Evolutionary conservation across 352 stramenopile species (phyloP), one percentile per base, ranked within the genome.

Genomic region (Pythium chondricola): DNA sequence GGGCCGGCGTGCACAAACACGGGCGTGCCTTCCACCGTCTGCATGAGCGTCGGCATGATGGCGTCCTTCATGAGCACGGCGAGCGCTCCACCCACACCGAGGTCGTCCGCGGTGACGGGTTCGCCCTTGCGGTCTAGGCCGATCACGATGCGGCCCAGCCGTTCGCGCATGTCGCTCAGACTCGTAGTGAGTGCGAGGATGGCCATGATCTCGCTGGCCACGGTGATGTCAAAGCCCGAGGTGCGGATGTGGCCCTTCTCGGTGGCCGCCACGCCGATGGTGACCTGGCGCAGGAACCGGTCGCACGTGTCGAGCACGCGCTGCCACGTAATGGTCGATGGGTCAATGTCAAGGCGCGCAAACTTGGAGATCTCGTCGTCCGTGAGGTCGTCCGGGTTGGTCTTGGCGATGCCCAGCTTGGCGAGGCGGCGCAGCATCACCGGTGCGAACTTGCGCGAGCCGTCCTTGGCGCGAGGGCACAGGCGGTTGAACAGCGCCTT

Each of bases 121-220:
- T 95, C 67, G 21, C 90, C 83, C 48, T 56, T 56, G 29, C 66
- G 69, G 47, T 81, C 83, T 38, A 88, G 89, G 16, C 83, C 96
- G 25, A 99, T 94, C 16, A 99, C 95, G 58, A 98, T 98, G 27
- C 69, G 74, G 7, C 93, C 92, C 0, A 99, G 65, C 41, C 96
- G 95, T 43, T 95, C 76, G 3, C 94, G 71, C 75, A 99, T 83
- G 69, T 99, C 96, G 11, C 79, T 41, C 14, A 99, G 63, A 61
- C 87, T 94, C 17, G 84, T 98, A 2, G 96, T 93, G 36, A 99
- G 72, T 21, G 94, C 94, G 43, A 99, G 70, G 20, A 99, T 96
- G 27, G 96, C 96, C 96, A 99, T 99, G 62, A 99, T 96, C 69
- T 99, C 96, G 31, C 85, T 98, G 2, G 97, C 97, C 3, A 99